phyloP scores from a whole-genome alignment of 441 rosid species.

The Gossypium armourianum region DNA sequence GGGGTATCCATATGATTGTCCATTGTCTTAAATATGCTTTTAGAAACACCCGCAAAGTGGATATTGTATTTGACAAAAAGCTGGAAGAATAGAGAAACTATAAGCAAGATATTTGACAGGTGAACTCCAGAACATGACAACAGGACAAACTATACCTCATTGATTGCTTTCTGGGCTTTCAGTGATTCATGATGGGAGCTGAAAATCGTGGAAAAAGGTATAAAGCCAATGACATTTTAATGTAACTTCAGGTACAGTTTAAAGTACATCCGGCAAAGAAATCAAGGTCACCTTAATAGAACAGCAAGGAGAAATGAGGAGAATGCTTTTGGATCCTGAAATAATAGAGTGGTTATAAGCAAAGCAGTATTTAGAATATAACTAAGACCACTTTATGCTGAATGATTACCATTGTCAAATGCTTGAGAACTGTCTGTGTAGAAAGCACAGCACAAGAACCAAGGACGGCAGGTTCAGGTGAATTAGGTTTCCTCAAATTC shows the following conservation, averaged over 20 bases:
- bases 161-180: constrained; percentile 90
- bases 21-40: constrained; percentile 58
- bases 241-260: constrained; percentile 8
- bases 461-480: constrained; percentile 71
- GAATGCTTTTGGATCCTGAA: constrained; percentile 79
- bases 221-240: constrained; percentile 12
- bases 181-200: constrained; percentile 93
- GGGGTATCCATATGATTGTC: constrained; percentile 53
- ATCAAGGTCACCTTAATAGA: constrained; percentile 64
- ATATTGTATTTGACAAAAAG: constrained; percentile 98
- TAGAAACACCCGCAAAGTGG: constrained; percentile 81
- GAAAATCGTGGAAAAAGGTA: constrained; percentile 24
- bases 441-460: constrained; percentile 95
- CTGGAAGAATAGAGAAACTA: constrained; percentile 38
- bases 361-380: constrained; percentile 10
- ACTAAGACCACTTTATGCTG: constrained; percentile 20
- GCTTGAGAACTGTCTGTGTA: constrained; percentile 82
- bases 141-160: constrained; percentile 48
- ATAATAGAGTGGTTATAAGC: constrained; percentile 29
- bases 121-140: not conserved
- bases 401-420: constrained; percentile 70
- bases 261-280: constrained; percentile 12
- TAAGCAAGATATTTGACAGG: constrained; percentile 14
- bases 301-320: constrained; percentile 73
- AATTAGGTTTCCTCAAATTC: constrained; percentile 50